Evolutionary conservation across 306 rosid species (phyloP), one percentile per base, ranked within the genome.

Genomic region (Glycyrrhiza uralensis): DNA sequence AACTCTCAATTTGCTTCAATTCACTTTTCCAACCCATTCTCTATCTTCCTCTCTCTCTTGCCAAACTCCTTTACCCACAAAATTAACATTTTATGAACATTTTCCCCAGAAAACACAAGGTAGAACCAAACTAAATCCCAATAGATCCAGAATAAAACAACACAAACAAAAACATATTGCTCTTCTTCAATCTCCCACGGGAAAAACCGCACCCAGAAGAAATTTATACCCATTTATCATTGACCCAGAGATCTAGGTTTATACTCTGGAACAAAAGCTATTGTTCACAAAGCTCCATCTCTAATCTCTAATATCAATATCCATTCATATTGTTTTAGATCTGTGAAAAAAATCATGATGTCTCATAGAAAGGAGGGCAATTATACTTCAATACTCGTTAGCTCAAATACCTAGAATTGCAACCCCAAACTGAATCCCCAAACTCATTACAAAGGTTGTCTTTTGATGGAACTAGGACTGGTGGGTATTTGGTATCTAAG

Each of bases 401-500:
- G 67, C 39, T 75, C 94, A 1, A n/a, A n/a, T 76, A 86, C 33
- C 46, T 89, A 22, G 98, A 91, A 89, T 79, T 93, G 72, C 94
- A 89, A 66, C 80, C 82, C 17, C 93, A 72, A 29, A 55, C 60
- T 71, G 86, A 76, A 54, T 50, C 71, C 24, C 66, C 71, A 9
- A 75, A 7, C 79, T 72, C 80, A 35, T 33, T 32, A 0, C 39
- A 26, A 36, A 69, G 56, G 11, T 19, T 67, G 2, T 42, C 83
- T 67, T 64, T 39, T 41, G 90, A 84, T 23, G 93, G 79, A 74
- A 69, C 61, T 30, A 82, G 51, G 11, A 18, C 42, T 36, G 81
- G 57, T 6, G 50, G 46, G 2, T 77, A 67, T 73, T 50, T 86
- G 8, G 82, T 69, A 59, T 89, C 94, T 15, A 85, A 80, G 65